A percentile compares a stretch with the other conserved stretches of the same genome.
Conservation (phyloP, 2,329 filamentous ascomycete species). For the Lomentospora prolificans region DNA sequence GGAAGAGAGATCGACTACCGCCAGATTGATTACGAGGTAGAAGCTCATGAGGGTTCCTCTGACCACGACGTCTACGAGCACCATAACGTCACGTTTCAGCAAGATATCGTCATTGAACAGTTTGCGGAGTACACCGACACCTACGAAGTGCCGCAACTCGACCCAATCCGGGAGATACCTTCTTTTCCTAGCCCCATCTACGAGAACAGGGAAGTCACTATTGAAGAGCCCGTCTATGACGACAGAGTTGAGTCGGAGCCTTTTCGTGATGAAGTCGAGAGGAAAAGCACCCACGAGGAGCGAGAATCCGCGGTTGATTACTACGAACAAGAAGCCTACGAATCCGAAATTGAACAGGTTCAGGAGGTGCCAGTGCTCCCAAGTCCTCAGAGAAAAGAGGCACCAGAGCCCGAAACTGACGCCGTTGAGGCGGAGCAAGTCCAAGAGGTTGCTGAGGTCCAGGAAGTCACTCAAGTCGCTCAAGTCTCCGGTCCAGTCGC, state of each 20-base stretch:
- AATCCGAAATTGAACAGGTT: not conserved
- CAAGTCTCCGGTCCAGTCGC: not conserved
- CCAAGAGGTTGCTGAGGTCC: not conserved
- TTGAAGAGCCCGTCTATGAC: too few relatives aligned
- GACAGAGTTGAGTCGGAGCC: not conserved
- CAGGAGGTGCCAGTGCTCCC: not conserved
- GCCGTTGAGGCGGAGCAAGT: not conserved
- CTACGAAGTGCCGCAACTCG: not conserved
- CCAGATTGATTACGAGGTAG: not conserved
- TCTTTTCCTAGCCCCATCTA: not conserved
- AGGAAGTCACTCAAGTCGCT: not conserved
- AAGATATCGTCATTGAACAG: not conserved
- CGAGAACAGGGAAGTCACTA: too few relatives aligned
- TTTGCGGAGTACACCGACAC: not conserved
- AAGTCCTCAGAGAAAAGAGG: not conserved
- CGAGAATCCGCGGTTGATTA: not conserved
- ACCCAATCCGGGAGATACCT: not conserved
- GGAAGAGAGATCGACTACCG: not conserved
- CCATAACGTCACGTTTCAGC: not conserved
- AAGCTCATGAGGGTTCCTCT: not conserved
- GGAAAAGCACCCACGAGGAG: not conserved
- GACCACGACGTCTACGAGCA: not conserved
- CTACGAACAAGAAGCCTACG: not conserved
- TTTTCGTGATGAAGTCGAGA: not conserved
- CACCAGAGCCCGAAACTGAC: not conserved